Percentiles rank a stretch among this genome's conserved stretches.
These are phyloP conservation scores for Arachis monticola DNA, from an alignment of 331 rosid genomes.

Conservation along the genomic window DNA sequence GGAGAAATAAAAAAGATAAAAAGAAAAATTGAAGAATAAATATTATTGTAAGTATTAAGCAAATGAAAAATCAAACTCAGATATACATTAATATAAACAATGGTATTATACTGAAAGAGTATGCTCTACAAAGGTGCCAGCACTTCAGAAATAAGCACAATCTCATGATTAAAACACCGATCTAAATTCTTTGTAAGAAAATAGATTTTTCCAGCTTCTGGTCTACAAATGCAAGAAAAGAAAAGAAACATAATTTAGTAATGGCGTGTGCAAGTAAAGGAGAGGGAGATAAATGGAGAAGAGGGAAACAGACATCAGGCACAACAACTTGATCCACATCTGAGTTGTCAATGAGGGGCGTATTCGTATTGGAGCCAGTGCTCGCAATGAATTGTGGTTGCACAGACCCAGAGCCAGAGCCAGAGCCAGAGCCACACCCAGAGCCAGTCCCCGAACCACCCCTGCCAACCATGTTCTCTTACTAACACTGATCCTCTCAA, in stretches of 20 bases:
- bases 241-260: slow-evolving; percentile 36
- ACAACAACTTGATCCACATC: slow-evolving; percentile 68
- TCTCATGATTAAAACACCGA: no score
- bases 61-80: no score
- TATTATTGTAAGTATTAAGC: no score
- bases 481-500: no score
- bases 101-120: no score
- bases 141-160: no score
- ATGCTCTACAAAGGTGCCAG: no score
- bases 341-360: slow-evolving; percentile 69
- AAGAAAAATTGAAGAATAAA: no score
- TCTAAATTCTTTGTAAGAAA: slow-evolving; percentile 54
- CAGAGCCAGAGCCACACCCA: not conserved
- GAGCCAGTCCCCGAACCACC: no score
- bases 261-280: not conserved
- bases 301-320: slow-evolving; percentile 72
- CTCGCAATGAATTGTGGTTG: slow-evolving; percentile 82
- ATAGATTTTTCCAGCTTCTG: slow-evolving; percentile 91
- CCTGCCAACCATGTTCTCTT: slow-evolving; percentile 44
- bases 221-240: slow-evolving; percentile 62
- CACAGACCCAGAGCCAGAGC: slow-evolving; percentile 50
- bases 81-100: no score
- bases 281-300: not conserved
- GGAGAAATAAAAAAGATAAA: no score
- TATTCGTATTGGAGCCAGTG: slow-evolving; percentile 64